Percentiles rank a stretch among this genome's conserved stretches.
phyloP scores from a whole-genome alignment of 2,329 filamentous ascomycete species.

The Aspergillus sp. region DNA sequence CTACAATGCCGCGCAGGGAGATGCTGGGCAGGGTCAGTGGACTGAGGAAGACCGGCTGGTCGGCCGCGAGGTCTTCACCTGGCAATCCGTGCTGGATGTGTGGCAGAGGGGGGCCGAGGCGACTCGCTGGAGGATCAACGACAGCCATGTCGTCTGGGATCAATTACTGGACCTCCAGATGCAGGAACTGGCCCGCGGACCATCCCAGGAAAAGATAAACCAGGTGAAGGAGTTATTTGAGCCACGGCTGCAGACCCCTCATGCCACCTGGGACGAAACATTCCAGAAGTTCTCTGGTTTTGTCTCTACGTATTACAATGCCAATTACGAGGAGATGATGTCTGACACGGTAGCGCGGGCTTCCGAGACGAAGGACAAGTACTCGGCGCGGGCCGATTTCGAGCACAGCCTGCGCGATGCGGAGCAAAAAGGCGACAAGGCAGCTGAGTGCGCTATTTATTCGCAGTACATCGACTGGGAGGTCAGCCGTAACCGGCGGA shows the following conservation, averaged over 20 bases:
- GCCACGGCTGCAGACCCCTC: constrained; percentile 48
- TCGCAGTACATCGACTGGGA: constrained; percentile 80
- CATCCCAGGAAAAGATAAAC: constrained; percentile 40
- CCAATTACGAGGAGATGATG: constrained; percentile 51
- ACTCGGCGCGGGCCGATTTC: constrained; percentile 43
- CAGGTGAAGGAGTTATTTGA: constrained; percentile 44
- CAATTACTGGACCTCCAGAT: constrained; percentile 48
- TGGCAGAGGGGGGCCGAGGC: constrained; percentile 48
- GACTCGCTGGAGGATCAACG: constrained; percentile 52
- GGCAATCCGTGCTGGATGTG: constrained; percentile 45
- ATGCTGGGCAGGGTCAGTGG: constrained; percentile 31
- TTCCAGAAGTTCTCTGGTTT: constrained; percentile 52
- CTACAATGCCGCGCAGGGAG: constrained; percentile 43
- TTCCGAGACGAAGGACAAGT: constrained; percentile 45
- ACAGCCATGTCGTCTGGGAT: constrained; percentile 54
- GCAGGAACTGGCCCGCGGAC: constrained; percentile 42
- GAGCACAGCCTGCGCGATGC: constrained; percentile 47
- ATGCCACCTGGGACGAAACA: constrained; percentile 51
- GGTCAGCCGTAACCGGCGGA: constrained; percentile 52
- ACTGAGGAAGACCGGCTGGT: constrained; percentile 49
- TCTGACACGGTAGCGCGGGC: constrained; percentile 43
- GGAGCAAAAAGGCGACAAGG: constrained; percentile 42
- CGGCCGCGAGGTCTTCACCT: constrained; percentile 51
- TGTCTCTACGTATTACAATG: constrained; percentile 46
- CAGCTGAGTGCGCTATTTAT: constrained; percentile 45